These are phyloP conservation scores for Epichloe gansuensis DNA, from an alignment of 2,329 filamentous ascomycete species.

Conservation along the genomic window DNA sequence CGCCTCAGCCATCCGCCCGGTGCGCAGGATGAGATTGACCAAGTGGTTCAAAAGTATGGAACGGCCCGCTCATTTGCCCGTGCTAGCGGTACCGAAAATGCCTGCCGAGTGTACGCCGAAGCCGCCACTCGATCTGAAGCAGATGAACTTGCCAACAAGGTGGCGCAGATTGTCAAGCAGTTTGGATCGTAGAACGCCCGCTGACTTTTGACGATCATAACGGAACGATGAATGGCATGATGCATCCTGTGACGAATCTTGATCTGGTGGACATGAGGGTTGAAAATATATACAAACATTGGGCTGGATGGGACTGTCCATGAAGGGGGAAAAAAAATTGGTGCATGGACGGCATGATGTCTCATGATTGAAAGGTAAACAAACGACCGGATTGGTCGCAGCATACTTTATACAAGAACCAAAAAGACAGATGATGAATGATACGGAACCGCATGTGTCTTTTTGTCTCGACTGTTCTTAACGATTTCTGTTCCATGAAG, in stretches of 20 bases:
- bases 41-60: slow-evolving; percentile 78
- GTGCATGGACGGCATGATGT: not conserved
- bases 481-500: not conserved
- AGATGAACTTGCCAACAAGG: slow-evolving; percentile 77
- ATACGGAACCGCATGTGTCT: not conserved
- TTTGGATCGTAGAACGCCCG: slow-evolving; percentile 21
- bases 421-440: not conserved
- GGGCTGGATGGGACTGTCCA: not conserved
- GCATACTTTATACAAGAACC: not conserved
- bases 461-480: not conserved
- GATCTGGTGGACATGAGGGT: not conserved
- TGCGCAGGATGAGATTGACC: slow-evolving; percentile 76
- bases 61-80: slow-evolving; percentile 82
- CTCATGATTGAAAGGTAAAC: not conserved
- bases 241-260: not conserved
- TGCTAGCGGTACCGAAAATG: slow-evolving; percentile 90
- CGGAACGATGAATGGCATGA: not conserved
- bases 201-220: not conserved
- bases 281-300: not conserved
- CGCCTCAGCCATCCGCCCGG: slow-evolving; percentile 68
- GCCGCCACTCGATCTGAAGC: slow-evolving; percentile 80
- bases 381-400: not conserved
- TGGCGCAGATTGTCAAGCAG: slow-evolving; percentile 61
- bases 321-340: not conserved
- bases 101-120: slow-evolving; percentile 90